These are phyloP conservation scores for Vararia minispora DNA, from an alignment of 768 basidiomycete genomes.

Conservation along the genomic window DNA sequence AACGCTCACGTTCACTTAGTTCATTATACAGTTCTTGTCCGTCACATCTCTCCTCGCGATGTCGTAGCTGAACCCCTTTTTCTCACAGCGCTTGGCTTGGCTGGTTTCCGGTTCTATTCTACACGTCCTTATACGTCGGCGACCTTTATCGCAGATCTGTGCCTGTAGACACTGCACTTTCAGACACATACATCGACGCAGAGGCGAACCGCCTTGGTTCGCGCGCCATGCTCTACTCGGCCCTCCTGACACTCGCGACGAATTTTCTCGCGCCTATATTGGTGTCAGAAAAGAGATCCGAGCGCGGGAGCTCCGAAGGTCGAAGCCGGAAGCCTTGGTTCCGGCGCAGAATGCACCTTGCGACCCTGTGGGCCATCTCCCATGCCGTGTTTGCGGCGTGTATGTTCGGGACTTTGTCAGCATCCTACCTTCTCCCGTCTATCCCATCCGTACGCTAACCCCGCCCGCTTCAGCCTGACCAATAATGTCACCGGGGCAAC, in stretches of 20 bases:
- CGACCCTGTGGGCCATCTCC: constrained; percentile 67
- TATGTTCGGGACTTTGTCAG: constrained; percentile 81
- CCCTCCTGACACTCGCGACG: constrained; percentile 53
- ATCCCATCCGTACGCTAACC: not conserved
- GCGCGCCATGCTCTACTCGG: constrained; percentile 69
- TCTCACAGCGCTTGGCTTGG: constrained; percentile 60
- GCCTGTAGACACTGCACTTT: constrained; percentile 21
- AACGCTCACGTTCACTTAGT: constrained; percentile 29
- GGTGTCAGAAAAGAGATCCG: constrained; percentile 18
- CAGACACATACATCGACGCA: no score
- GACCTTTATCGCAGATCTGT: constrained; percentile 64
- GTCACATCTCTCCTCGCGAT: constrained; percentile 15
- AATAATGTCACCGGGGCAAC: constrained; percentile 62
- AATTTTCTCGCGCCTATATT: constrained; percentile 68
- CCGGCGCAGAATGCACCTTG: constrained; percentile 41
- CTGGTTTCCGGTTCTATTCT: constrained; percentile 92
- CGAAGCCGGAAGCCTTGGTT: constrained; percentile 7
- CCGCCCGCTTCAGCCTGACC: constrained; percentile 59
- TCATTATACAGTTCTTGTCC: constrained; percentile 72
- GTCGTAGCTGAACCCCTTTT: not conserved
- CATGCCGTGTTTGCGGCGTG: constrained; percentile 64
- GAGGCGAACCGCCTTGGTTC: constrained; percentile 79
- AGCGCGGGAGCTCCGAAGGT: not conserved
- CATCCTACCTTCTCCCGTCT: constrained; percentile 13
- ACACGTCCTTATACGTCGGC: constrained; percentile 78